phyloP scores from a whole-genome alignment of 2,329 filamentous ascomycete genomes.

The Xylariaceae sp. region DNA sequence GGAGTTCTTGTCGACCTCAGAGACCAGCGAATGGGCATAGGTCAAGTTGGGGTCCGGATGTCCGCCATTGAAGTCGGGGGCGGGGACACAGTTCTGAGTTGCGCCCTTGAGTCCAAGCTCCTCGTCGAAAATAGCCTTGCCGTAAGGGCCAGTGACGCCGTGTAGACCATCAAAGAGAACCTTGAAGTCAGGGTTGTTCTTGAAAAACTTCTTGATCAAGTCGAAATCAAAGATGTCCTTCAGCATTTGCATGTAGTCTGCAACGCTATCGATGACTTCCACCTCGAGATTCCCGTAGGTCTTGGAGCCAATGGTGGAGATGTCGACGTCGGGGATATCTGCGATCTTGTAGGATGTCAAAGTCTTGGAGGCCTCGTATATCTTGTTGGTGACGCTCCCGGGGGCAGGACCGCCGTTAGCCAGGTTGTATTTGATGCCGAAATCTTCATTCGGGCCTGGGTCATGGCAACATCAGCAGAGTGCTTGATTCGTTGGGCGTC shows the following conservation, averaged over 20 bases:
- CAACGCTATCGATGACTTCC: conserved; percentile 89
- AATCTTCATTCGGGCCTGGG: conserved; percentile 85
- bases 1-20: conserved; percentile 83
- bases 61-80: conserved; percentile 92
- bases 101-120: conserved; percentile 78
- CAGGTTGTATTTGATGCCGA: conserved; percentile 99
- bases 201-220: conserved; percentile 91
- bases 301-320: conserved; percentile 76
- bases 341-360: conserved; percentile 90
- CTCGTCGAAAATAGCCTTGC: conserved; percentile 88
- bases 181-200: conserved; percentile 86
- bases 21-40: conserved; percentile 91
- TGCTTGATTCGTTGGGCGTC: neutral
- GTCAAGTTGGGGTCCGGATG: conserved; percentile 98
- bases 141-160: conserved; percentile 94
- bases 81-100: conserved; percentile 89
- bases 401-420: conserved; percentile 93
- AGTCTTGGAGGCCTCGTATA: conserved; percentile 86
- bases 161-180: conserved; percentile 92
- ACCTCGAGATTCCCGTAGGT: conserved; percentile 86
- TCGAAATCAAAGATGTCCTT: conserved; percentile 99
- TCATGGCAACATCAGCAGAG: conserved; percentile 7
- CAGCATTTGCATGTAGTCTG: conserved; percentile 91
- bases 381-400: conserved; percentile 96
- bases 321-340: conserved; percentile 82